These are phyloP conservation scores for Themeda triandra DNA, from an alignment of 176 grass and related monocot genomes.

Conservation along the genomic window DNA sequence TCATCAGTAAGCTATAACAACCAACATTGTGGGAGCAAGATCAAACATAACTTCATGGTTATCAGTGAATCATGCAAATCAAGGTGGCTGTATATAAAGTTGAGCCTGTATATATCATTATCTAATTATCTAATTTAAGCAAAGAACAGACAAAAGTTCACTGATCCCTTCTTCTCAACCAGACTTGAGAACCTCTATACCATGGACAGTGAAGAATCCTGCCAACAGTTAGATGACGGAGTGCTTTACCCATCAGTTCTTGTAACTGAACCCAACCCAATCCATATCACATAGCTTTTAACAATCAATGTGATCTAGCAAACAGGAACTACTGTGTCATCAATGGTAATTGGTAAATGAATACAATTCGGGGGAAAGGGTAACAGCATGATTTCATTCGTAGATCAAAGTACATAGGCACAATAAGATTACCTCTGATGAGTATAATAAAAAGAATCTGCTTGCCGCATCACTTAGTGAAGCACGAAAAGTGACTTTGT, in stretches of 20 bases:
- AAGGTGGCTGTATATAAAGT: not conserved
- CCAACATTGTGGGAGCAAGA: not conserved
- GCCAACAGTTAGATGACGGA: not conserved
- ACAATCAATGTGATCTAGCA: conserved; percentile 7
- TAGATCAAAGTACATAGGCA: not conserved
- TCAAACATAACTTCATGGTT: not conserved
- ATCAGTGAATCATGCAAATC: not conserved
- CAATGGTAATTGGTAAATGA: not conserved
- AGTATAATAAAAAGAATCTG: conserved; percentile 85
- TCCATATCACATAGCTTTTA: conserved; percentile 7
- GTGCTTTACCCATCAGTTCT: not conserved
- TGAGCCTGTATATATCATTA: not conserved
- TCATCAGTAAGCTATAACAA: not conserved
- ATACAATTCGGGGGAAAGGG: not conserved
- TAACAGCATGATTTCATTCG: not conserved
- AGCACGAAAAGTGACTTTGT: conserved; percentile 58
- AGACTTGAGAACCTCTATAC: not conserved
- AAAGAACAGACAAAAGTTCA: not conserved
- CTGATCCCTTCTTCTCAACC: not conserved
- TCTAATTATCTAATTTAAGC: not conserved
- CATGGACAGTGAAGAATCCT: not conserved
- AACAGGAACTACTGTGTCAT: conserved; percentile 1
- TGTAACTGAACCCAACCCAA: not conserved
- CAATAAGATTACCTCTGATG: conserved; percentile 64
- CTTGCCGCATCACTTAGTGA: conserved; percentile 69